Percentiles rank a stretch among this genome's conserved stretches.
phyloP scores from a whole-genome alignment of 2,329 filamentous ascomycete genomes.

The Rasamsonia emersonii region DNA sequence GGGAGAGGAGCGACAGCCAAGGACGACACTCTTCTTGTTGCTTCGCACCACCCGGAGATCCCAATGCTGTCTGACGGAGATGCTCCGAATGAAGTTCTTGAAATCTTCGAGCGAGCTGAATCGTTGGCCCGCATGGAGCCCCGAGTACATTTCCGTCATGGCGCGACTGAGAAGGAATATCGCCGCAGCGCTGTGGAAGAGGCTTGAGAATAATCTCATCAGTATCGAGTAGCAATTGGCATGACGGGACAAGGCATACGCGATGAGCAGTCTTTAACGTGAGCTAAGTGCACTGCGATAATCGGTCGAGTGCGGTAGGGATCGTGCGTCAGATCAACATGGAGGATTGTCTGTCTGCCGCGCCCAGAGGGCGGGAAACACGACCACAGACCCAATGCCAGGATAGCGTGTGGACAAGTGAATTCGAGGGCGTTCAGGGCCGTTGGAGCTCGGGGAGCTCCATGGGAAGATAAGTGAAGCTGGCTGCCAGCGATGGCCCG shows the following conservation, averaged over 20 bases:
- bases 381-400: too few relatives aligned
- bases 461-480: not conserved
- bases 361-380: not conserved
- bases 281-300: too few relatives aligned
- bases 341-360: not conserved
- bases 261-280: too few relatives aligned
- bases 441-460: not conserved
- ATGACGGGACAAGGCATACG: too few relatives aligned
- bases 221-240: too few relatives aligned
- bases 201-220: too few relatives aligned
- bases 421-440: not conserved
- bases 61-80: slow-evolving; percentile 34
- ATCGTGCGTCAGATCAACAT: not conserved
- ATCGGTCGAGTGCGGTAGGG: too few relatives aligned
- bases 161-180: too few relatives aligned
- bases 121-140: slow-evolving; percentile 30
- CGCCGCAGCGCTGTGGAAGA: too few relatives aligned
- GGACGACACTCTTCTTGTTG: slow-evolving; percentile 34
- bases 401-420: too few relatives aligned
- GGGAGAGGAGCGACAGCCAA: slow-evolving; percentile 30
- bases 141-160: slow-evolving; percentile 32
- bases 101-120: slow-evolving; percentile 32
- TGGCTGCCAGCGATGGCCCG: too few relatives aligned
- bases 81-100: slow-evolving; percentile 29
- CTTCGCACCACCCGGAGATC: slow-evolving; percentile 32